phyloP scores from a whole-genome alignment of 176 grass and related monocot genomes.

The Chloris gayana region DNA sequence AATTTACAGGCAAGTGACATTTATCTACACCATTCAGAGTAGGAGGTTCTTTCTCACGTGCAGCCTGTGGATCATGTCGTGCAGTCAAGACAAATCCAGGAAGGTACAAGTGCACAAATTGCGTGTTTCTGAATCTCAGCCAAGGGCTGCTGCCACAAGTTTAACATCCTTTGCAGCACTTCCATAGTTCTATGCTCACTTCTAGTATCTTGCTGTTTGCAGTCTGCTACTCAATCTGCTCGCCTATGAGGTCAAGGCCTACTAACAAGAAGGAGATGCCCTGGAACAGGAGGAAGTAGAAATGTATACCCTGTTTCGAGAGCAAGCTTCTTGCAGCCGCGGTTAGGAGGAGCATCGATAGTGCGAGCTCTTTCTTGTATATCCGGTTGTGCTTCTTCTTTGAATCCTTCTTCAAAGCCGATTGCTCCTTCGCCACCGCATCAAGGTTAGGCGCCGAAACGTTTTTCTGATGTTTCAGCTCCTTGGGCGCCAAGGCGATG shows the following conservation, averaged over 20 bases:
- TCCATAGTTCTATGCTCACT: background rate
- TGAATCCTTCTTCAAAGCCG: constrained; percentile 28
- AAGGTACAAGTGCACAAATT: background rate
- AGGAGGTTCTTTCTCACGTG: constrained; percentile 20
- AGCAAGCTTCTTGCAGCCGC: constrained; percentile 87
- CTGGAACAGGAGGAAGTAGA: constrained; percentile 99
- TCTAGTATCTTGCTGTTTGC: constrained; percentile 46
- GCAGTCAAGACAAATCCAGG: constrained; percentile 10
- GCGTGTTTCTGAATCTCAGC: constrained; percentile 29
- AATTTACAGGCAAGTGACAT: constrained; percentile 34
- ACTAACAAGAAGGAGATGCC: constrained; percentile 95
- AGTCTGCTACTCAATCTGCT: constrained; percentile 87
- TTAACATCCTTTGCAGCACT: background rate
- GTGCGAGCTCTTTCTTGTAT: constrained; percentile 89
- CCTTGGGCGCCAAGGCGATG: constrained; percentile 56
- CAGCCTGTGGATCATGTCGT: constrained; percentile 23
- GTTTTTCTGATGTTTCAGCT: constrained; percentile 50
- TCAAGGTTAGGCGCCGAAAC: constrained; percentile 66
- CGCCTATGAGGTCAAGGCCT: constrained; percentile 95
- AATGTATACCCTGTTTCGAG: constrained; percentile 95
- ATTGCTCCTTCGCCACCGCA: constrained; percentile 43
- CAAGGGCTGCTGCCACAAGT: constrained; percentile 14
- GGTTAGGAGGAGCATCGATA: constrained; percentile 82
- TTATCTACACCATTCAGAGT: constrained; percentile 45
- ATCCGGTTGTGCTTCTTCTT: constrained; percentile 99